Base-by-base conservation (phyloP, 768 basidiomycete genomes). In the Rubroboletus satanas region DNA sequence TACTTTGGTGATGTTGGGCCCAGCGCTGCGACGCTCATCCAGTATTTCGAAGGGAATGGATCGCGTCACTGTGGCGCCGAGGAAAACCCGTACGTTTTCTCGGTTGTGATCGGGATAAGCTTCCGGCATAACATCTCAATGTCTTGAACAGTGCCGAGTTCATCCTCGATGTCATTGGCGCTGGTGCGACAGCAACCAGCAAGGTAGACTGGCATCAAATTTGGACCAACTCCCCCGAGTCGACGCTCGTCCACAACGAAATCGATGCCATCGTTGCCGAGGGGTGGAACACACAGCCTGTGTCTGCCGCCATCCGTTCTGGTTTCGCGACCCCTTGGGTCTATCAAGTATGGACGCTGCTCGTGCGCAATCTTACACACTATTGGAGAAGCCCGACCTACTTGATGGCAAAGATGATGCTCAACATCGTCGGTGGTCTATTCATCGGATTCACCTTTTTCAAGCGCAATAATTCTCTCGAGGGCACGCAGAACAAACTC, bases 21-120 rank as follows among this genome's bases (percentile, higher is more conserved):
- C 18, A 80, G 85, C 54, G 76, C 88, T 0, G 66, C 75, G 8
- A 80, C 80, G 0, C 67, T 94, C 18, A 82, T 92, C 51, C 65
- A 77, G n/a, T 94, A 95, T 69, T 92, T 95, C 57, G 84, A 90
- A 66, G 63, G 65, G 4, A 83, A 84, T 46, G 89, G 90, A 31
- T 83, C 82, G 0, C 75, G 83, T 3, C 63, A 62, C n/a, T 93
- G 92, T 55, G 74, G 76, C 0, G 64, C 77, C 4, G 75, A 77
- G 1, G 91, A 84, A 67, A 95, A 95, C 64, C 90, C 92, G 67
- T 72, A 18, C 49, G 52, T 61, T 15, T 46, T 0, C 41, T 78
- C 73, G 23, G 72, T 79, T 35, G n/a, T 45, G 77, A 45, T 39
- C 8, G 18, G 1, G 11, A 77, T 52, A 76, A 83, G 14, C 77